phyloP scores from a whole-genome alignment of 1,284 basidiomycete species.

The Microbotryum intermedium region DNA sequence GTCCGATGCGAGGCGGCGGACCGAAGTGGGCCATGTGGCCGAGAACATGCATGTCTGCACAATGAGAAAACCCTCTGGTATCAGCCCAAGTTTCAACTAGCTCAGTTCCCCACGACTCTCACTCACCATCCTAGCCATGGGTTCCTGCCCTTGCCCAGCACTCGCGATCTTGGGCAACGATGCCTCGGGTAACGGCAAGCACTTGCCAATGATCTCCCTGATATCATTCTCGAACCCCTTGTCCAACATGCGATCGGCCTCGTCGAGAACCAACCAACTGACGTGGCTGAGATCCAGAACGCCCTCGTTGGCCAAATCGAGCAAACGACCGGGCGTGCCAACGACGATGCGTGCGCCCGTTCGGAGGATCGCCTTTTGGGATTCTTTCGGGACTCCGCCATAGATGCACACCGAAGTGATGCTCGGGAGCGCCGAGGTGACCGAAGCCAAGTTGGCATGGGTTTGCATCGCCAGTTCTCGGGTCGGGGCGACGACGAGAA shows the following conservation, averaged over 20 bases:
- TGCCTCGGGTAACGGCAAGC: slow-evolving; percentile 46
- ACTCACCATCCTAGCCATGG: slow-evolving; percentile 13
- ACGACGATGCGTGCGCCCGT: slow-evolving; percentile 68
- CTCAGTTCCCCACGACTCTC: too few species aligned
- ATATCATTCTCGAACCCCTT: slow-evolving; percentile 99
- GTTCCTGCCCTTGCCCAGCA: slow-evolving; percentile 27
- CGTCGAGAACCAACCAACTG: slow-evolving; percentile 86
- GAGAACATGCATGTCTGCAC: slow-evolving; percentile 54
- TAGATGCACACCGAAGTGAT: slow-evolving; percentile 79
- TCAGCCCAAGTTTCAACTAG: neutral
- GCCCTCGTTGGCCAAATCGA: slow-evolving; percentile 81
- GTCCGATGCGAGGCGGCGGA: slow-evolving; percentile 82
- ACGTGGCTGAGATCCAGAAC: slow-evolving; percentile 74
- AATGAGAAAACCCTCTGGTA: neutral
- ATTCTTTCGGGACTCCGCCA: slow-evolving; percentile 81
- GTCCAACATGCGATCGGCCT: slow-evolving; percentile 97
- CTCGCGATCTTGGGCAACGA: slow-evolving; percentile 42
- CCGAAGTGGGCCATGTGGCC: slow-evolving; percentile 95
- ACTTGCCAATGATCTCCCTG: slow-evolving; percentile 71
- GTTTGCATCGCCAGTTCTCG: slow-evolving; percentile 92
- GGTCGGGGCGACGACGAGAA: slow-evolving; percentile 85
- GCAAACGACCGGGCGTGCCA: slow-evolving; percentile 85
- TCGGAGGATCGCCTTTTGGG: slow-evolving; percentile 59
- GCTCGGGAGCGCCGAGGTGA: slow-evolving; percentile 62
- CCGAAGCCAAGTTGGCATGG: slow-evolving; percentile 67